A percentile compares a stretch with the other conserved stretches of the same genome.
Evolutionary conservation across 2,329 filamentous ascomycete species (phyloP).

Genomic region (Domatiomyces globalis): DNA sequence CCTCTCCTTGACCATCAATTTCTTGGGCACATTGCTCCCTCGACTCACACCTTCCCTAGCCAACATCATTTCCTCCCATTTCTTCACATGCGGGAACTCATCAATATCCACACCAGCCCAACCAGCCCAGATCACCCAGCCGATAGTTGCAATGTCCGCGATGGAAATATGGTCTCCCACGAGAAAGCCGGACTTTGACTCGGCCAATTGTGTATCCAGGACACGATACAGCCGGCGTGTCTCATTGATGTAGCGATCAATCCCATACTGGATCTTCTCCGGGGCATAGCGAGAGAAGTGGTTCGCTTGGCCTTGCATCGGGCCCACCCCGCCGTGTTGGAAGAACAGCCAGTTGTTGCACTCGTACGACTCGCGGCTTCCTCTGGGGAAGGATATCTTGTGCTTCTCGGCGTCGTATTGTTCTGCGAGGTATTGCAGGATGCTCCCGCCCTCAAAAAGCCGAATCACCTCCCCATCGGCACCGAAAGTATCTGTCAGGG

Average conservation of each 20-base stretch:
- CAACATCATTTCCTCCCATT: constrained; percentile 12
- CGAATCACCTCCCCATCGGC: constrained; percentile 57
- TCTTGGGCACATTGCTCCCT: constrained; percentile 5
- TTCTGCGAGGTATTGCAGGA: constrained; percentile 71
- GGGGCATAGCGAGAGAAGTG: constrained; percentile 75
- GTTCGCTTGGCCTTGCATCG: constrained; percentile 75
- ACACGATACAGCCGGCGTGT: constrained; percentile 68
- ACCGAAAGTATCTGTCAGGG: constrained; percentile 27
- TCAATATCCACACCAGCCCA: constrained; percentile 26
- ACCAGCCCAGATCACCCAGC: constrained; percentile 52
- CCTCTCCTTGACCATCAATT: constrained; percentile 6
- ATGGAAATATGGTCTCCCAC: constrained; percentile 38
- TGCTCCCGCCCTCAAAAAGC: constrained; percentile 71
- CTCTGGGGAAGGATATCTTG: constrained; percentile 66
- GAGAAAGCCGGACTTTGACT: constrained; percentile 37
- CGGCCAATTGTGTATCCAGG: constrained; percentile 54
- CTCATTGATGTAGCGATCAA: constrained; percentile 71
- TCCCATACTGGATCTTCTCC: constrained; percentile 67
- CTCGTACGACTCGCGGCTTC: constrained; percentile 62
- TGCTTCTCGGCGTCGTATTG: constrained; percentile 69
- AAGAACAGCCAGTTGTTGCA: constrained; percentile 65
- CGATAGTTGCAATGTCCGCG: constrained; percentile 68
- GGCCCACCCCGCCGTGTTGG: constrained; percentile 55
- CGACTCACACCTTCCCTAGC: constrained; percentile 6
- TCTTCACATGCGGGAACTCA: constrained; percentile 12